Evolutionary conservation across 2,329 filamentous ascomycete species (phyloP).

Genomic region (Gyromitra esculenta): DNA sequence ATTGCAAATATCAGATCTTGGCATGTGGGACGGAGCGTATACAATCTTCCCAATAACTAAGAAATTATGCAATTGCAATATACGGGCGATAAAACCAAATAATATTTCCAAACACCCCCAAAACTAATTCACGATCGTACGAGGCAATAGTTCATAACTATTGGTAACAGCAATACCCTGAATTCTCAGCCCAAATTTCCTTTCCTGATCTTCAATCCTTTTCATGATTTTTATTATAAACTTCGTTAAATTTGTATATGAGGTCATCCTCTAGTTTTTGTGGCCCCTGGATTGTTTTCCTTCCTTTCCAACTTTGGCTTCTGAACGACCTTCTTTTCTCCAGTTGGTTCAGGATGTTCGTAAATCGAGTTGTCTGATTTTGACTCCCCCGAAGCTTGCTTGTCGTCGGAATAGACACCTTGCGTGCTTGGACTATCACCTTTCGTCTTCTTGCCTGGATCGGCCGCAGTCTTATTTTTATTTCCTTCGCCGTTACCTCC

Average conservation of each 20-base stretch:
- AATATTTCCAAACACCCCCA: not conserved
- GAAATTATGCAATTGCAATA: not conserved
- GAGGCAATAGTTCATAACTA: no score
- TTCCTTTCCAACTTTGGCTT: not conserved
- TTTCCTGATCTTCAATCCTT: not conserved
- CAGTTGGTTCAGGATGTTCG: not conserved
- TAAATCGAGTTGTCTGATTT: not conserved
- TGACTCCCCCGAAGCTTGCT: not conserved
- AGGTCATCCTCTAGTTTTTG: not conserved
- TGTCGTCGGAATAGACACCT: constrained; percentile 6
- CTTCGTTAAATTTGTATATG: not conserved
- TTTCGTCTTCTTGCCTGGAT: not conserved
- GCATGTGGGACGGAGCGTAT: no score
- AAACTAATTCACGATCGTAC: not conserved
- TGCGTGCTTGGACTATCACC: constrained; percentile 14
- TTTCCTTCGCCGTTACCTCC: constrained; percentile 64
- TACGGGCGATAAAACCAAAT: no score
- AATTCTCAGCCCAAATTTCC: not conserved
- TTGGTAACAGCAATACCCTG: no score
- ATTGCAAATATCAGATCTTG: no score
- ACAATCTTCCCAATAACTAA: no score
- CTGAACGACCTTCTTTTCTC: constrained; percentile 1
- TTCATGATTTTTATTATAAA: no score
- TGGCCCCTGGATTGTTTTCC: constrained; percentile 2
- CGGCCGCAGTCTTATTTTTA: constrained; percentile 57